Base-by-base conservation (phyloP, 2,329 filamentous ascomycete species). In the Sporothrix euskadiensis region DNA sequence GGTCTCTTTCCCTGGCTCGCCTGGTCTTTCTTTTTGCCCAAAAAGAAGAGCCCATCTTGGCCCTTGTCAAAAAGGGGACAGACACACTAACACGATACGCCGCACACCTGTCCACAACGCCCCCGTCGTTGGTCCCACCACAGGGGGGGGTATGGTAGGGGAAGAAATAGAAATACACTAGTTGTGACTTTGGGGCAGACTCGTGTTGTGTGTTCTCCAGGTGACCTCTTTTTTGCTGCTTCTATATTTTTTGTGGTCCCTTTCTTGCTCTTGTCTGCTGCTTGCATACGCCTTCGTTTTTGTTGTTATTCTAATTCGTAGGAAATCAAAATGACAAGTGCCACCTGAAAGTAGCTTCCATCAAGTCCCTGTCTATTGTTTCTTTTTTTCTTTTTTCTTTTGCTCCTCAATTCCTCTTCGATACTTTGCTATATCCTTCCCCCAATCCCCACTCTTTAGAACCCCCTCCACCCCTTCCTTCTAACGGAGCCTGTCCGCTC, bases 371-470 rank as follows among this genome's bases (percentile, higher is more conserved):
- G 41, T 44, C 26, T 26, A 26, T 26, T 26, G 26, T 26, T 26
- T 26, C 26, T 1, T 8, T 35, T 8, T 35, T 35, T 35, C 3
- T 1, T 35, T 35, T 8, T 35, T 8, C 35, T 35, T 35, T 35
- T 35, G 35, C 8, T 44, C 41, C 41, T 44, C 14, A 4, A 6
- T 32, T 52, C 30, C 10, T 16, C 8, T 39, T 56, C 66, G 39
- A 54, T 44, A 44, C 39, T 47, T 3, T 6, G 7, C 41, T 19
- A 49, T 49, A 49, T 49, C 14, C 39, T 66, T 52, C 57, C 70
- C 69, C 70, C 68, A 65, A 54, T 73, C 73, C 47, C 73, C 66
- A 66, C 71, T 76, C 65, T 73, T 74, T 70, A 49, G 41, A 41
- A 9, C 44, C 26, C 57, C 32, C 30, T 16, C n/a, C 59, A 12